These are phyloP conservation scores for Artomyces pyxidatus DNA, from an alignment of 768 basidiomycete species.

Conservation along the genomic window DNA sequence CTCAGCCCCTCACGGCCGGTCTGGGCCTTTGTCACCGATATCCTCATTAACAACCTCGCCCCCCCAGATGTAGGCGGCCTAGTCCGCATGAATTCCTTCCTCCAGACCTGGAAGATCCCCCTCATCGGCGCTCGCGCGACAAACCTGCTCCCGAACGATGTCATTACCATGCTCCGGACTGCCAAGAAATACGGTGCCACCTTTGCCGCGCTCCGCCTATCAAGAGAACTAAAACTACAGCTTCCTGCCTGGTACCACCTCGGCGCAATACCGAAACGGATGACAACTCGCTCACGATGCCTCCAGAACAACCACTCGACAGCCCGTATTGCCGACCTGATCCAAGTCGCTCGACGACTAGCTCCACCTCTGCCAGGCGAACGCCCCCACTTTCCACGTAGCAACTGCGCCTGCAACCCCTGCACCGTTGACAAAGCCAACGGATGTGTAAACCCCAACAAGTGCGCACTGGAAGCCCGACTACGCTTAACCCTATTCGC, in stretches of 20 bases:
- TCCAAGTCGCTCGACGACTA: neutral
- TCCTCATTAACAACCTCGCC: neutral
- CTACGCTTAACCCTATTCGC: neutral
- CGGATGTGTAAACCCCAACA: neutral
- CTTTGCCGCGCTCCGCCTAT: neutral
- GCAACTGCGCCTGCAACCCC: neutral
- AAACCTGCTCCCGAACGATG: neutral
- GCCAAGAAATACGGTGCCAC: neutral
- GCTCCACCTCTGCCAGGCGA: neutral
- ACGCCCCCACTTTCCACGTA: neutral
- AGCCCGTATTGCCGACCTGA: neutral
- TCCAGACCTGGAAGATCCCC: conserved; percentile 7
- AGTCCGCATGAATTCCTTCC: neutral
- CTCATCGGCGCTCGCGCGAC: neutral
- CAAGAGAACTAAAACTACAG: neutral
- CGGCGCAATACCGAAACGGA: neutral
- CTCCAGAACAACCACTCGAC: conserved; percentile 4
- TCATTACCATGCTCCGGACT: neutral
- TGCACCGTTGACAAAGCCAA: neutral
- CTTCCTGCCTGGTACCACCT: conserved; percentile 15
- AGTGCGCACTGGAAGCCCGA: neutral
- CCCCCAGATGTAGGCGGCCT: neutral
- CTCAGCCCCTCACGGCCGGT: neutral
- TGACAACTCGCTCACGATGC: neutral
- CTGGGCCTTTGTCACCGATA: conserved; percentile 13